phyloP scores from a whole-genome alignment of 352 stramenopile species.

The Pythium insidiosum region DNA sequence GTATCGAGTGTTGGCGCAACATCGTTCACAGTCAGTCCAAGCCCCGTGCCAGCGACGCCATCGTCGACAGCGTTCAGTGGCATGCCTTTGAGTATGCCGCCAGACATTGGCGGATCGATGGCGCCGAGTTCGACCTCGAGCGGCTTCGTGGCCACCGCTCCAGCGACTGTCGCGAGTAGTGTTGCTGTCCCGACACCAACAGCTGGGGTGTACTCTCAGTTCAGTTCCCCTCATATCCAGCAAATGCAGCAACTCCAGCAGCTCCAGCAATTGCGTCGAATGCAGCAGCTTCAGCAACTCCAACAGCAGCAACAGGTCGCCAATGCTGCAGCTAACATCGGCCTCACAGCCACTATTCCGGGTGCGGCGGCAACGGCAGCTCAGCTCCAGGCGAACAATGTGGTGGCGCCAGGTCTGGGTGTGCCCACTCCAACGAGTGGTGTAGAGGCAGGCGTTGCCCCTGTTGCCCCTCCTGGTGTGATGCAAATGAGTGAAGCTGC shows the following conservation, averaged over 20 bases:
- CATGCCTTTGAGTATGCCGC: conserved; percentile 64
- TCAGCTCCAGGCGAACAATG: conserved; percentile 16
- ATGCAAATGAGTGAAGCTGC: conserved; percentile 73
- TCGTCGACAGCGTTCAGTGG: conserved; percentile 32
- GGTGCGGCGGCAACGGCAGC: conserved; percentile 15
- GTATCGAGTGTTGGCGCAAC: conserved; percentile 13
- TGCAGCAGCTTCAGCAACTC: conserved; percentile 61
- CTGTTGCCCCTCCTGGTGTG: conserved; percentile 22
- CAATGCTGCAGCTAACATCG: conserved; percentile 20
- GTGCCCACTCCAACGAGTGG: background rate
- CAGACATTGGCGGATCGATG: conserved; percentile 41
- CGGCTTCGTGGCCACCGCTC: conserved; percentile 29
- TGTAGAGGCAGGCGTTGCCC: background rate
- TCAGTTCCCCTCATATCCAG: conserved; percentile 66
- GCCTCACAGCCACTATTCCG: conserved; percentile 20
- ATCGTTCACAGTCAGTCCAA: conserved; percentile 21
- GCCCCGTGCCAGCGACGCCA: too few species aligned
- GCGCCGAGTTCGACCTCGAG: conserved; percentile 23
- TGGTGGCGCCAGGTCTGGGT: background rate
- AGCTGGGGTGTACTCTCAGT: too few species aligned
- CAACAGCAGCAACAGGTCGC: conserved; percentile 62
- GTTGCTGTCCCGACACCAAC: too few species aligned
- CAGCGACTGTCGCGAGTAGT: conserved; percentile 32
- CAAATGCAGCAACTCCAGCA: conserved; percentile 84
- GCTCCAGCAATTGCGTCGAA: conserved; percentile 75